Evolutionary conservation across 257 asterid species (phyloP).

Genomic region (Jacaranda mimosifolia): DNA sequence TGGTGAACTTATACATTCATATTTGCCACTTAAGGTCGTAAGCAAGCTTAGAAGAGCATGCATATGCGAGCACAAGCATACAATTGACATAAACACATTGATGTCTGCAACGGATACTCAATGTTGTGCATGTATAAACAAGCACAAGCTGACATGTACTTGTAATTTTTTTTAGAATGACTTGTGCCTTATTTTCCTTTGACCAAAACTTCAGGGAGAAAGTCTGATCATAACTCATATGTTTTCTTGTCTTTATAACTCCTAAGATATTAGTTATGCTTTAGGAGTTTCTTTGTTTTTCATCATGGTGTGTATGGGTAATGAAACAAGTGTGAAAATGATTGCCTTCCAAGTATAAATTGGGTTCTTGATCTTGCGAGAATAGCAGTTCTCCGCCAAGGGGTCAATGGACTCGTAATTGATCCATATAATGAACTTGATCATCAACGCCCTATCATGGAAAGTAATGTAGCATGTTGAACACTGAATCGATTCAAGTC

Average conservation of each 20-base stretch:
- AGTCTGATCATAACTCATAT: conserved; percentile 1
- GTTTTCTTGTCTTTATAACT: neutral
- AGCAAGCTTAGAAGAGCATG: conserved; percentile 9
- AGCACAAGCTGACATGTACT: neutral
- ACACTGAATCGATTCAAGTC: too few relatives aligned
- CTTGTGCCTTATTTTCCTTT: conserved; percentile 15
- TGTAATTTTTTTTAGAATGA: neutral
- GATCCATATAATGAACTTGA: conserved; percentile 99
- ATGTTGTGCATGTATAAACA: neutral
- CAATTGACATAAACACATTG: neutral
- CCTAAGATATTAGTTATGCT: conserved; percentile 3
- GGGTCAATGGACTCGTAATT: conserved; percentile 91
- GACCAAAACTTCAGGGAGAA: neutral
- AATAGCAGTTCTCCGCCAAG: conserved; percentile 90
- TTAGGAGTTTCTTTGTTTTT: neutral
- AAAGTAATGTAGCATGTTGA: too few relatives aligned
- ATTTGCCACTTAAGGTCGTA: neutral
- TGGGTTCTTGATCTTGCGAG: conserved; percentile 97
- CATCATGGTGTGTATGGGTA: conserved; percentile 7
- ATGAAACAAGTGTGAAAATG: conserved; percentile 88
- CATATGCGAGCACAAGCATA: neutral
- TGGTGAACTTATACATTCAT: neutral
- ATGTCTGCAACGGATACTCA: neutral
- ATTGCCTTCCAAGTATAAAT: conserved; percentile 81
- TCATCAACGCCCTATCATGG: conserved; percentile 68